Evolutionary conservation across 2,329 filamentous ascomycete genomes (phyloP).

Genomic region (Fusarium burgessii): DNA sequence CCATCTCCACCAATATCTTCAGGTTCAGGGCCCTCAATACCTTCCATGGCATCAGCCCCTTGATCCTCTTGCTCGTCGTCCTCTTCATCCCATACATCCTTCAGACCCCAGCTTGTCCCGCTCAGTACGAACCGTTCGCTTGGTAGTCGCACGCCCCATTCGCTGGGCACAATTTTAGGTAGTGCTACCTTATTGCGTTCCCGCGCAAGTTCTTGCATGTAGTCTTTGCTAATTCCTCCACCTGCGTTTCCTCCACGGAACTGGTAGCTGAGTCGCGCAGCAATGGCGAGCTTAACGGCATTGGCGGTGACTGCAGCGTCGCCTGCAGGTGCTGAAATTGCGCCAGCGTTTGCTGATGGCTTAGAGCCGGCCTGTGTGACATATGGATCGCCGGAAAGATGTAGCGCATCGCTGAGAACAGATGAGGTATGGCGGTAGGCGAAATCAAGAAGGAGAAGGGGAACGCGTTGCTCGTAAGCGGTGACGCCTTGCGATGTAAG

Average conservation of each 20-base stretch:
- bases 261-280: constrained; percentile 74
- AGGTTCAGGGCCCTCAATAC: constrained; percentile 56
- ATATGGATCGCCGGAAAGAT: constrained; percentile 77
- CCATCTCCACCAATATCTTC: constrained; percentile 61
- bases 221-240: constrained; percentile 76
- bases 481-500: constrained; percentile 83
- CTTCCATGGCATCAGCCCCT: constrained; percentile 63
- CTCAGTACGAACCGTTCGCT: constrained; percentile 77
- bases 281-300: constrained; percentile 79
- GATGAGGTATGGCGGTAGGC: constrained; percentile 84
- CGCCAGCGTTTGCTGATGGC: constrained; percentile 63
- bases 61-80: constrained; percentile 57
- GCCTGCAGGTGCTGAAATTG: constrained; percentile 59
- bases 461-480: constrained; percentile 84
- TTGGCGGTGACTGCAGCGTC: constrained; percentile 72
- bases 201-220: constrained; percentile 78
- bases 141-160: constrained; percentile 76
- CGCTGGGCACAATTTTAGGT: constrained; percentile 71
- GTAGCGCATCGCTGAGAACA: constrained; percentile 77
- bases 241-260: constrained; percentile 69
- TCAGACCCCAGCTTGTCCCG: constrained; percentile 73
- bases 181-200: constrained; percentile 76
- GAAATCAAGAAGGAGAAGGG: constrained; percentile 85
- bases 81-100: constrained; percentile 67
- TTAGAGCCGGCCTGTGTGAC: constrained; percentile 66